These are phyloP conservation scores for Dendrocalamus sinicus DNA, from an alignment of 176 grass and related monocot species.

Conservation along the genomic window DNA sequence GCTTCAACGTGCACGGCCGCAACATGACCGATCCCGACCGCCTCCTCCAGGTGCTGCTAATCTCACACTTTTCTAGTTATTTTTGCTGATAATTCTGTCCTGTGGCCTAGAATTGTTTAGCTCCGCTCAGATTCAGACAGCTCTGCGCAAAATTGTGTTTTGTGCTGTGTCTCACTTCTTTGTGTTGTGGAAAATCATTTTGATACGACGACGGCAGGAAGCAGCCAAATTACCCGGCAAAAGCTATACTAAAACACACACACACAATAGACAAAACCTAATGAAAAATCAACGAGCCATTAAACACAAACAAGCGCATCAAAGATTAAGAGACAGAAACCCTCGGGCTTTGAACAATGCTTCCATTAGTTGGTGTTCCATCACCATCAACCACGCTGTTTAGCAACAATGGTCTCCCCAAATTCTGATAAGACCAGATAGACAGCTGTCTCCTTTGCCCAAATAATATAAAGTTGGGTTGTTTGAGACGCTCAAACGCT, in stretches of 20 bases:
- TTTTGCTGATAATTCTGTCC: not conserved
- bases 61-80: not conserved
- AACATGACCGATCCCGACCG: constrained; percentile 97
- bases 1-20: constrained; percentile 92
- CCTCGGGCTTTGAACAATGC: not conserved
- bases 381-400: not conserved
- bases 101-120: not conserved
- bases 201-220: not conserved
- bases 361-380: constrained; percentile 13
- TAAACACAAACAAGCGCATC: not conserved
- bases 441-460: not conserved
- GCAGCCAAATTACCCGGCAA: constrained; percentile 6
- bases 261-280: not conserved
- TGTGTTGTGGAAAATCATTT: not conserved
- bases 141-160: constrained; percentile 12
- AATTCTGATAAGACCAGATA: not conserved
- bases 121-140: constrained; percentile 22
- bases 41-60: constrained; percentile 67
- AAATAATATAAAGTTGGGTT: not conserved
- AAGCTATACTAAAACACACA: not conserved
- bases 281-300: not conserved
- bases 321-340: not conserved
- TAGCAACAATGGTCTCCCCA: not conserved
- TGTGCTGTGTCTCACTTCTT: not conserved
- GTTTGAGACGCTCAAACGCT: not conserved